Evolutionary conservation across 2,329 filamentous ascomycete species (phyloP).

Genomic region (Colletotrichum sp.): DNA sequence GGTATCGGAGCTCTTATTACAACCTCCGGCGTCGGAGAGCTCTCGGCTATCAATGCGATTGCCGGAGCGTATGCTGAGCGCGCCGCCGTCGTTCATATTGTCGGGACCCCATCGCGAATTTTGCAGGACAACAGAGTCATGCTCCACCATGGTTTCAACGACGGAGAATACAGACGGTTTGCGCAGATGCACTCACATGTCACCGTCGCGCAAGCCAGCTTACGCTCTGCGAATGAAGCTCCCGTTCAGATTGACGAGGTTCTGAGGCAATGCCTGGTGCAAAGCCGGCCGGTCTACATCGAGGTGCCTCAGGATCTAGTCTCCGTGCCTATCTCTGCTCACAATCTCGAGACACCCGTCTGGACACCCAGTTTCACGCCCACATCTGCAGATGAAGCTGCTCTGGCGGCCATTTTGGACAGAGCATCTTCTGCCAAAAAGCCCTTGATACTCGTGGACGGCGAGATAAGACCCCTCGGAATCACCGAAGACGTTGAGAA

Average conservation of each 20-base stretch:
- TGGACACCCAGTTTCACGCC: slow-evolving; percentile 17
- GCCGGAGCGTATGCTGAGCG: slow-evolving; percentile 63
- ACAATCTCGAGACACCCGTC: slow-evolving; percentile 31
- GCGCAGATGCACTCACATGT: slow-evolving; percentile 52
- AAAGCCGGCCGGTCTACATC: slow-evolving; percentile 61
- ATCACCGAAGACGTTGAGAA: background rate
- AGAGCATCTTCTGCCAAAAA: slow-evolving; percentile 37
- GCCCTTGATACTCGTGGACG: background rate
- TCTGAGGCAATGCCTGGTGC: slow-evolving; percentile 53
- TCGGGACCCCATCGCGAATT: slow-evolving; percentile 53
- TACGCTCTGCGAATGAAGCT: slow-evolving; percentile 48
- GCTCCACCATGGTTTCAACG: slow-evolving; percentile 61
- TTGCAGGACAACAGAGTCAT: slow-evolving; percentile 46
- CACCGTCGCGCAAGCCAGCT: slow-evolving; percentile 51
- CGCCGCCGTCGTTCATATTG: slow-evolving; percentile 61
- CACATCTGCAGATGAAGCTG: slow-evolving; percentile 26
- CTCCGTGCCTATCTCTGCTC: slow-evolving; percentile 33
- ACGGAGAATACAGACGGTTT: slow-evolving; percentile 54
- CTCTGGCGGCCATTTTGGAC: slow-evolving; percentile 38
- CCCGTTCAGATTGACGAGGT: slow-evolving; percentile 56
- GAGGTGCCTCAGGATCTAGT: slow-evolving; percentile 61
- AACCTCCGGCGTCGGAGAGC: slow-evolving; percentile 64
- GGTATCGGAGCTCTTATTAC: slow-evolving; percentile 56
- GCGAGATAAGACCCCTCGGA: background rate
- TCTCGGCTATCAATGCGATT: slow-evolving; percentile 63